A percentile compares a stretch with the other conserved stretches of the same genome.
Evolutionary conservation across 148 eudicot species (phyloP).

Genomic region (Salicornia ramosissima): DNA sequence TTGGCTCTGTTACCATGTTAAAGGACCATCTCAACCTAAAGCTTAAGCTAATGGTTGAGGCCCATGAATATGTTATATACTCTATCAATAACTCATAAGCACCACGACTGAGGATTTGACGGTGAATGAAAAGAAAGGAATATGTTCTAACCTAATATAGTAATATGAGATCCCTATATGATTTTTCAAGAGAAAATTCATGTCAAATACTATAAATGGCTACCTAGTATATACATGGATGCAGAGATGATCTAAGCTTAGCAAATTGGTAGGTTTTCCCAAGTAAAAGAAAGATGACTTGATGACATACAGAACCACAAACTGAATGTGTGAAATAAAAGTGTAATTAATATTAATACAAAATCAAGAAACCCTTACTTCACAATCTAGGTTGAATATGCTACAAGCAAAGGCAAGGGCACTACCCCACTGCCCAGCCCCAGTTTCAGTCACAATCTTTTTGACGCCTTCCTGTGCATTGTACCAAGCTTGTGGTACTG

Average conservation of each 20-base stretch:
- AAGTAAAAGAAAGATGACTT: background rate
- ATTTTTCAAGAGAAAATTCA: background rate
- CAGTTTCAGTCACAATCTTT: conserved; percentile 91
- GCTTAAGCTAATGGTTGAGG: too few species aligned
- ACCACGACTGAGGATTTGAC: background rate
- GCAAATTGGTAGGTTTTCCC: background rate
- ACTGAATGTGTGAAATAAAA: background rate
- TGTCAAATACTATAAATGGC: background rate
- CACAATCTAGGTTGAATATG: conserved; percentile 78
- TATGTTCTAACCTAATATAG: background rate
- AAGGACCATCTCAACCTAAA: too few species aligned
- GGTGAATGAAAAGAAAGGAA: background rate
- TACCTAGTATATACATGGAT: background rate
- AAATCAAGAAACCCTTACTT: conserved; percentile 41
- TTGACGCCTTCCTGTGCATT: conserved; percentile 75
- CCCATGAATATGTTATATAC: too few species aligned
- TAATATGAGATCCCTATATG: background rate
- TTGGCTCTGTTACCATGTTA: too few species aligned
- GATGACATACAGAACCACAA: background rate
- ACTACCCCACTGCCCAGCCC: conserved; percentile 99
- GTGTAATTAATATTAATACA: background rate
- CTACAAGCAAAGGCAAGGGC: conserved; percentile 88
- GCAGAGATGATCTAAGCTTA: background rate
- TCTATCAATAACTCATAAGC: background rate
- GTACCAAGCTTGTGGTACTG: conserved; percentile 95